Evolutionary conservation across 192 early-diverging fungal species (phyloP).

Genomic region (Phlyctochytrium planicorne): DNA sequence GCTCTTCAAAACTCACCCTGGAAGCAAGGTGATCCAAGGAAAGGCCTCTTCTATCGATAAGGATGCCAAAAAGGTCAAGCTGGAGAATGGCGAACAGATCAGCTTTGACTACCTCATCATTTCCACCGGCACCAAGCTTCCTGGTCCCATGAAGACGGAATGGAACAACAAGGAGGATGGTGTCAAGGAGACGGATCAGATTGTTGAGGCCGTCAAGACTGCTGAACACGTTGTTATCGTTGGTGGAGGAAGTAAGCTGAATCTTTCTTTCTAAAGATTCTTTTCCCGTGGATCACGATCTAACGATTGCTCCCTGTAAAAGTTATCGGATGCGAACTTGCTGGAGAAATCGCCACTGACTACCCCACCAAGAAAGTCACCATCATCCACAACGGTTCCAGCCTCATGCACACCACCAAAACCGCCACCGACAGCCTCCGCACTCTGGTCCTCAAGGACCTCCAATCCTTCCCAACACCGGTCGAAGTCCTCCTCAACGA

Average conservation of each 20-base stretch:
- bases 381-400: conserved; percentile 59
- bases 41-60: conserved; percentile 36
- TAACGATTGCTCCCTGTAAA: too few species aligned
- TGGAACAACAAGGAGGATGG: conserved; percentile 34
- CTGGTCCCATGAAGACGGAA: conserved; percentile 43
- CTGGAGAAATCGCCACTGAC: conserved; percentile 68
- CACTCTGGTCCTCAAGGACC: conserved; percentile 20
- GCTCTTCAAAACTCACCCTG: conserved; percentile 25
- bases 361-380: conserved; percentile 63
- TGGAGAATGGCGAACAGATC: conserved; percentile 49
- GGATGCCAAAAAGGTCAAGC: conserved; percentile 29
- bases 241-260: conserved; percentile 59
- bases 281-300: conserved; percentile 79
- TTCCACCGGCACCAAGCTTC: conserved; percentile 61
- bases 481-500: conserved; percentile 55
- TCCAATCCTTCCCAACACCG: conserved; percentile 30
- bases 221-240: conserved; percentile 58
- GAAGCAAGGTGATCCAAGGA: conserved; percentile 50
- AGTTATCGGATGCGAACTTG: conserved; percentile 76
- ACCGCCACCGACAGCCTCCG: conserved; percentile 9
- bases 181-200: conserved; percentile 20
- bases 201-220: conserved; percentile 44
- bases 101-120: conserved; percentile 67
- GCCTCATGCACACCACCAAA: conserved; percentile 12
- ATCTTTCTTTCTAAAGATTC: too few species aligned